phyloP scores from a whole-genome alignment of 352 stramenopile species.

The Phytophthora aleatoria region DNA sequence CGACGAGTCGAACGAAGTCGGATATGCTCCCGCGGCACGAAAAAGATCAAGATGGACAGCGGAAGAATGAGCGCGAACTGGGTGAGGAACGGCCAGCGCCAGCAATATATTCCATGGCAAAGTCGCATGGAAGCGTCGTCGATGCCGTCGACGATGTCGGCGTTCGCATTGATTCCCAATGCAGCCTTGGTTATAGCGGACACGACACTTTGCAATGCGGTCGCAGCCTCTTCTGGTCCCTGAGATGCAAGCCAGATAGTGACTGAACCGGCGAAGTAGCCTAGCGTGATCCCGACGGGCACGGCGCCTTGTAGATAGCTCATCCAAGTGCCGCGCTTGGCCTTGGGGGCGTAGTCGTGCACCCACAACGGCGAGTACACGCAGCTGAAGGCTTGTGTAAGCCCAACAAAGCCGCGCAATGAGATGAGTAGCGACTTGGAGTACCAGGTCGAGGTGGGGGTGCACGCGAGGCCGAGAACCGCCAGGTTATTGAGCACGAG shows the following conservation, averaged over 20 bases:
- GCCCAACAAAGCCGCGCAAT: constrained; percentile 70
- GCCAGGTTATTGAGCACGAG: constrained; percentile 82
- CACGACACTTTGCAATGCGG: constrained; percentile 15
- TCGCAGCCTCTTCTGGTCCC: constrained; percentile 14
- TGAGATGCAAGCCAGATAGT: constrained; percentile 59
- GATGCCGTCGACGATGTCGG: constrained; percentile 42
- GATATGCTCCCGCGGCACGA: constrained; percentile 77
- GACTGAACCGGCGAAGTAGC: constrained; percentile 78
- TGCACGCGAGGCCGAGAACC: constrained; percentile 73
- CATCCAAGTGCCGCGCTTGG: constrained; percentile 80
- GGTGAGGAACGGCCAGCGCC: constrained; percentile 85
- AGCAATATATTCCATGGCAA: constrained; percentile 84
- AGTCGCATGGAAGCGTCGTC: constrained; percentile 41
- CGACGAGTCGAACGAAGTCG: constrained; percentile 53
- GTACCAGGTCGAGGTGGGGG: constrained; percentile 62
- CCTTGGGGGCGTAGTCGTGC: constrained; percentile 81
- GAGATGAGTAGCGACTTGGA: constrained; percentile 81
- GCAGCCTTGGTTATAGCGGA: constrained; percentile 24
- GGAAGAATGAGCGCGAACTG: constrained; percentile 78
- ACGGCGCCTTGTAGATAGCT: constrained; percentile 83
- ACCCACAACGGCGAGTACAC: constrained; percentile 89
- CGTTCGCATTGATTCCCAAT: constrained; percentile 19
- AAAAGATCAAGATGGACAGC: constrained; percentile 79
- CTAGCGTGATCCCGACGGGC: constrained; percentile 77
- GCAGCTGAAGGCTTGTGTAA: constrained; percentile 84